Percentiles rank a stretch among this genome's conserved stretches.
These are phyloP conservation scores for Scopulariopsis brevicaulis DNA, from an alignment of 2,329 filamentous ascomycete species.

Conservation along the genomic window DNA sequence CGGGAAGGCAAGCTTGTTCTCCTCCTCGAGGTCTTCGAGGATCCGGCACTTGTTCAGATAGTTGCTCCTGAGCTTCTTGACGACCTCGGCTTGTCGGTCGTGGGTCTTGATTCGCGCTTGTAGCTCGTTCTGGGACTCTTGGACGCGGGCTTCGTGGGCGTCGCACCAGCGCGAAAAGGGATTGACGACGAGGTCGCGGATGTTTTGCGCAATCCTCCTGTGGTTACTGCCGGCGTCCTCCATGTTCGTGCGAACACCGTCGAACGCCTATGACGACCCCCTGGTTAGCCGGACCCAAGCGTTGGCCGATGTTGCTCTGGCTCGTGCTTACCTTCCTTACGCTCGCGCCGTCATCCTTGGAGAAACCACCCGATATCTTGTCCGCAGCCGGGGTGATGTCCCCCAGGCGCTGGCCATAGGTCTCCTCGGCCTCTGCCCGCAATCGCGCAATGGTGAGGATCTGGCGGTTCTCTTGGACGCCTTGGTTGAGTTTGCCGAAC, in stretches of 20 bases:
- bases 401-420: constrained; percentile 68
- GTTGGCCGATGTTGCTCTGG: background rate
- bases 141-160: constrained; percentile 79
- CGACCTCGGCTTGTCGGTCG: constrained; percentile 78
- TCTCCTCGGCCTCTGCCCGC: constrained; percentile 90
- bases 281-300: background rate
- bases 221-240: constrained; percentile 80
- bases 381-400: constrained; percentile 78
- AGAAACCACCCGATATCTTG: constrained; percentile 73
- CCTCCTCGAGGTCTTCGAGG: constrained; percentile 93
- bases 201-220: constrained; percentile 91
- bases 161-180: constrained; percentile 96
- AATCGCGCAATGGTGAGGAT: constrained; percentile 82
- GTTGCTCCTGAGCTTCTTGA: constrained; percentile 86
- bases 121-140: constrained; percentile 90
- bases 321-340: constrained; percentile 65
- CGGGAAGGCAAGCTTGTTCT: constrained; percentile 96
- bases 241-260: constrained; percentile 89
- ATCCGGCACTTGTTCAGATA: constrained; percentile 99
- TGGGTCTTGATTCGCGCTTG: constrained; percentile 85
- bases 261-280: constrained; percentile 59
- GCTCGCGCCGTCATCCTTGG: constrained; percentile 87
- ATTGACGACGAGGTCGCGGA: constrained; percentile 87
- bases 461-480: constrained; percentile 89
- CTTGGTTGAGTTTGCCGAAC: constrained; percentile 94